Base-by-base conservation (phyloP, 352 stramenopile species). In the Pythium aristosporum region DNA sequence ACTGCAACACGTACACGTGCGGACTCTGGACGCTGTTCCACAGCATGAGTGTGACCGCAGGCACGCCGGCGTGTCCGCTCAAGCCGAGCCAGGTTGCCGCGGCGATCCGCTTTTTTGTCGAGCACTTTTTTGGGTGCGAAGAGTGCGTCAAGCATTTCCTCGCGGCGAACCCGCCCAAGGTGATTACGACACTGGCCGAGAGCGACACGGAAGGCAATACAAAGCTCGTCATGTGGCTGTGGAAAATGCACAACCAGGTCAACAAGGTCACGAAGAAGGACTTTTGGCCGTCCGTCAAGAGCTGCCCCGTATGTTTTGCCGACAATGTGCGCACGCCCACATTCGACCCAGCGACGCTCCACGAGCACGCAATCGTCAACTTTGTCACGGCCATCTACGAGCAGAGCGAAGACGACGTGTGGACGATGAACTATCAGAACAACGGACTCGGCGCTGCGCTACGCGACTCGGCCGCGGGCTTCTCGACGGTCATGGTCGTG, bases 1-100 rank as follows among this genome's bases (percentile, higher is more conserved):
- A 80, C 50, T 95, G 86, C 60, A 79, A 77, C 42, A 91, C 83
- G 11, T 94, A 89, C 74, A 94, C 85, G 13, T 96, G 87, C 49
- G 82, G 80, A 0, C 54, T 96, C 20, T 96, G 87, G 87, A 86
- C 79, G 30, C 70, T 96, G 1, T 94, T 96, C 70, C 87, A 96
- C 61, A 84, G 58, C 53, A 84, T 94, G 52, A 89, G 73, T 21
- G 75, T 87, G 48, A 72, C 53, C 41, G 68, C 78, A 5, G 67
- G 76, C 23, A 59, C 69, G 23, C 66, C 71, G 5, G 60, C 70
- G 12, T 71, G 64, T 18, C 65, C 71, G 16, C 80, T 79, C 54
- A 84, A 84, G 34, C 76, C 84, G 6, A 89, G 80, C 62, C 70
- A 79, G 39, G 61, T 89, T 43, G 83, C 82, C 18, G 57, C 62